phyloP scores from a whole-genome alignment of 2,329 filamentous ascomycete genomes.

The Penicillium sp. region DNA sequence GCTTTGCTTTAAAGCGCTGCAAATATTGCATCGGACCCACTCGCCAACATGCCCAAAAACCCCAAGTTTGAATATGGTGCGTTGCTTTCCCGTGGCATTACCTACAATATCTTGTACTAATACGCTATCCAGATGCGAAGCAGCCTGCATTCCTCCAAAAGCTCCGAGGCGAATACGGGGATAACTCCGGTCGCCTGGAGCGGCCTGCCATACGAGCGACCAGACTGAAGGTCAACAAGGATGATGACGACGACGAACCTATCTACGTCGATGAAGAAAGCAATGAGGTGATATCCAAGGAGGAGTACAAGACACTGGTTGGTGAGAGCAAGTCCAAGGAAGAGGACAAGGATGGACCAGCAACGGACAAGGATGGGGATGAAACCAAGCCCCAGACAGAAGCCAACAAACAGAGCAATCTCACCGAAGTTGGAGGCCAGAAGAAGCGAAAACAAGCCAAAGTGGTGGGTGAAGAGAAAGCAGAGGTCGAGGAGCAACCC shows the following conservation, averaged over 20 bases:
- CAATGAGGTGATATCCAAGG: slow-evolving; percentile 47
- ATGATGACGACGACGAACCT: slow-evolving; percentile 46
- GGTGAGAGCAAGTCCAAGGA: slow-evolving; percentile 23
- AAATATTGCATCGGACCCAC: slow-evolving; percentile 7
- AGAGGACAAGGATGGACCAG: slow-evolving; percentile 12
- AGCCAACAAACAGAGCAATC: slow-evolving; percentile 35
- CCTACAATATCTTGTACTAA: not conserved
- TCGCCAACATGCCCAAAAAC: slow-evolving; percentile 41
- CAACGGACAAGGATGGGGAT: slow-evolving; percentile 16
- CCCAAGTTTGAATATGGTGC: slow-evolving; percentile 49
- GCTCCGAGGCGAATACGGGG: slow-evolving; percentile 42
- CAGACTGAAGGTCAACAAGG: slow-evolving; percentile 35
- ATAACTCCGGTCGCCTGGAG: slow-evolving; percentile 38
- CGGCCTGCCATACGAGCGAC: slow-evolving; percentile 39
- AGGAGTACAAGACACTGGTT: slow-evolving; percentile 43
- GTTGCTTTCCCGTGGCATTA: not conserved
- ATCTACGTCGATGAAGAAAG: slow-evolving; percentile 48
- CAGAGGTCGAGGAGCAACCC: slow-evolving; percentile 25
- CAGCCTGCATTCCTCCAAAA: slow-evolving; percentile 47
- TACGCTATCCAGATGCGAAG: slow-evolving; percentile 36
- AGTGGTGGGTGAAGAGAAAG: slow-evolving; percentile 40
- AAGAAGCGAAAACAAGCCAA: slow-evolving; percentile 47
- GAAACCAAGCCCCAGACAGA: slow-evolving; percentile 17
- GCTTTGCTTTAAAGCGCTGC: slow-evolving; percentile 11
- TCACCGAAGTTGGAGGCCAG: slow-evolving; percentile 43